These are phyloP conservation scores for Fusarium udum DNA, from an alignment of 2,329 filamentous ascomycete genomes.

Conservation along the genomic window DNA sequence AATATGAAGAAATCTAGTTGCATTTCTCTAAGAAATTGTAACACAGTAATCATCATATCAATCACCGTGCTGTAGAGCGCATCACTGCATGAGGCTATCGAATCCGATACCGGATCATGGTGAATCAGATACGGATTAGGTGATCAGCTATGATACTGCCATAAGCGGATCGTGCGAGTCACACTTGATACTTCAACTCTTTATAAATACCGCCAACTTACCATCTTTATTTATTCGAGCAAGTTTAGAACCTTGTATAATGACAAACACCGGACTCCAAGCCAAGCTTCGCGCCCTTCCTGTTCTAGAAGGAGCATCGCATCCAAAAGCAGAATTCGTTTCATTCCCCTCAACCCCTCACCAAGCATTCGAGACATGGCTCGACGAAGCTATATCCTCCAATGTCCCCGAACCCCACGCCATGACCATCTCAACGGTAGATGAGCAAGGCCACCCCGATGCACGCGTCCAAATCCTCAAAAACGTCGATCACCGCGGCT, in stretches of 20 bases:
- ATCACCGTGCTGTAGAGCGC: fast-evolving
- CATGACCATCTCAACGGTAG: neutral
- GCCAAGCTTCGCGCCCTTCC: neutral
- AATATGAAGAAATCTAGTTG: fast-evolving
- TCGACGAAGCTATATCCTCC: neutral
- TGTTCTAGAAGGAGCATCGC: neutral
- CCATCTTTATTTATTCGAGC: neutral
- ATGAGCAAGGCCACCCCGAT: neutral
- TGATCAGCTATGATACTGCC: neutral
- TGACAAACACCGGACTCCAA: neutral
- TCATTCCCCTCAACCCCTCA: slow-evolving; percentile 1
- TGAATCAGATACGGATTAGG: neutral
- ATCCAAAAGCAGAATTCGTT: neutral
- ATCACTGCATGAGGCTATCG: fast-evolving
- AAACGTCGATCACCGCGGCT: slow-evolving; percentile 5
- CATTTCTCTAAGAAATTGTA: fast-evolving
- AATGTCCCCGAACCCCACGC: slow-evolving; percentile 6
- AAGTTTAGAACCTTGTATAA: neutral
- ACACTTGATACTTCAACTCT: fast-evolving
- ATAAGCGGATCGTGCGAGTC: neutral
- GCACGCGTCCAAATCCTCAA: slow-evolving; percentile 4
- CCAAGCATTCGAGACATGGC: neutral
- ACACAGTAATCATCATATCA: fast-evolving
- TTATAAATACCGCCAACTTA: neutral
- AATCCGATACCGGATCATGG: neutral